Conservation (phyloP, 805 yeast species). For the Kluyveromyces aestuarii region DNA sequence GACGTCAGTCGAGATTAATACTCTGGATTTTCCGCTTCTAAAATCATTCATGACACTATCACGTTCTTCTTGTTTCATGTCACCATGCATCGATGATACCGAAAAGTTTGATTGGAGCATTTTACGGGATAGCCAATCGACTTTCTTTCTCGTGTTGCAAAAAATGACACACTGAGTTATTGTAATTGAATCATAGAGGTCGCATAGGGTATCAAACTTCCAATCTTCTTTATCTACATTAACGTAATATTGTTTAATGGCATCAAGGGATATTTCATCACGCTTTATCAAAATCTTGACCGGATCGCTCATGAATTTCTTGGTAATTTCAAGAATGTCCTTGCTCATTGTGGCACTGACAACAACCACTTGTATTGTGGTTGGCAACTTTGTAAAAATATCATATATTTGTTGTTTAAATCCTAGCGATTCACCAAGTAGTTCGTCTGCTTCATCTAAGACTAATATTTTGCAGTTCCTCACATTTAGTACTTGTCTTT, state of each 20-base stretch:
- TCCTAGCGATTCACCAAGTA: slow-evolving; percentile 76
- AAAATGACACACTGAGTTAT: slow-evolving; percentile 96
- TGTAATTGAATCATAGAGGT: slow-evolving; percentile 87
- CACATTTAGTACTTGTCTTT: slow-evolving; percentile 66
- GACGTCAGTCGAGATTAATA: slow-evolving; percentile 86
- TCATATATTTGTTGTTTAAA: slow-evolving; percentile 94
- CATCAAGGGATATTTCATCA: slow-evolving; percentile 93
- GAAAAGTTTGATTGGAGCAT: slow-evolving; percentile 77
- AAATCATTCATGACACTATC: slow-evolving; percentile 93
- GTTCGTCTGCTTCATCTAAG: slow-evolving; percentile 95
- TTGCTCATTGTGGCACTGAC: slow-evolving; percentile 92
- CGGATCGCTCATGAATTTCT: slow-evolving; percentile 91
- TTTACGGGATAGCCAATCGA: slow-evolving; percentile 75
- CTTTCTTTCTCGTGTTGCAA: slow-evolving; percentile 93
- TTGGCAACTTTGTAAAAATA: slow-evolving; percentile 81
- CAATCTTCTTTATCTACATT: slow-evolving; percentile 88
- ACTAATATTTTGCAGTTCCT: slow-evolving; percentile 79
- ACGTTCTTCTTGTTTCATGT: slow-evolving; percentile 89
- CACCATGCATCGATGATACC: slow-evolving; percentile 93
- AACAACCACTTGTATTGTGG: slow-evolving; percentile 86
- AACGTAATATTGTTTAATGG: slow-evolving; percentile 85
- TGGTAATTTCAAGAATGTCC: slow-evolving; percentile 85
- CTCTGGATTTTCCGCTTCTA: slow-evolving; percentile 89
- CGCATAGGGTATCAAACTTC: slow-evolving; percentile 93
- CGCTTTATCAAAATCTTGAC: slow-evolving; percentile 89